phyloP scores from a whole-genome alignment of 1,284 basidiomycete genomes.

The Sporisorium sorghi region DNA sequence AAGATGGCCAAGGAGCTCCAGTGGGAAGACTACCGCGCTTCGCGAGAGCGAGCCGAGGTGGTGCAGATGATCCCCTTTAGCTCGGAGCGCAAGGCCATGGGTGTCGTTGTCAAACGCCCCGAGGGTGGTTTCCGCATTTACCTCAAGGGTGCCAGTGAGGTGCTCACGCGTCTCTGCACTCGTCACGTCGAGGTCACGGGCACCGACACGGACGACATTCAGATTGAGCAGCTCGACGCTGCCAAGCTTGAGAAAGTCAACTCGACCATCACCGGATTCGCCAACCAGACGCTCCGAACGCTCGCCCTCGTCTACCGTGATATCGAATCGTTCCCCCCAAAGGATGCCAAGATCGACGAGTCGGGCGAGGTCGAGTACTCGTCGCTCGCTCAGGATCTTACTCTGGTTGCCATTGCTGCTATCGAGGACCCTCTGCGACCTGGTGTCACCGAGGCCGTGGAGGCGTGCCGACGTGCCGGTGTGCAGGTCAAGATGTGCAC shows the following conservation, averaged over 20 bases:
- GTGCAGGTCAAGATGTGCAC: constrained; percentile 99
- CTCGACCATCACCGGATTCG: constrained; percentile 94
- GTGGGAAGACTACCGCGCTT: constrained; percentile 82
- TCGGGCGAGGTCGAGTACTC: constrained; percentile 77
- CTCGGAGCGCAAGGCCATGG: constrained; percentile 95
- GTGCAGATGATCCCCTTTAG: constrained; percentile 95
- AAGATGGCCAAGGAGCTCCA: constrained; percentile 86
- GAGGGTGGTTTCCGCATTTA: constrained; percentile 78
- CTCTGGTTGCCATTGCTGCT: constrained; percentile 86
- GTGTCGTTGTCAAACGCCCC: constrained; percentile 80
- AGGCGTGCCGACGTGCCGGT: constrained; percentile 85
- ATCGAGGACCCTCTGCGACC: constrained; percentile 95
- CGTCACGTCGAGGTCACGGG: constrained; percentile 77
- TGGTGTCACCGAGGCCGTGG: constrained; percentile 88
- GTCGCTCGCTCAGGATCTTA: constrained; percentile 79
- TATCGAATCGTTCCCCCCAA: constrained; percentile 85
- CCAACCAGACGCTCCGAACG: constrained; percentile 91
- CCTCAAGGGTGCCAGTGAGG: constrained; percentile 94
- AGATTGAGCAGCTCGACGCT: constrained; percentile 63
- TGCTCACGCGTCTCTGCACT: constrained; percentile 81
- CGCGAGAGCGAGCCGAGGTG: constrained; percentile 77
- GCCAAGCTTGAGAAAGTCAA: constrained; percentile 81
- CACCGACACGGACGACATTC: constrained; percentile 70
- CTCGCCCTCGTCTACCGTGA: constrained; percentile 93
- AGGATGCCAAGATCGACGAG: constrained; percentile 71